Conservation (phyloP, 148 eudicot genomes). For the Amaranthus cruentus region DNA sequence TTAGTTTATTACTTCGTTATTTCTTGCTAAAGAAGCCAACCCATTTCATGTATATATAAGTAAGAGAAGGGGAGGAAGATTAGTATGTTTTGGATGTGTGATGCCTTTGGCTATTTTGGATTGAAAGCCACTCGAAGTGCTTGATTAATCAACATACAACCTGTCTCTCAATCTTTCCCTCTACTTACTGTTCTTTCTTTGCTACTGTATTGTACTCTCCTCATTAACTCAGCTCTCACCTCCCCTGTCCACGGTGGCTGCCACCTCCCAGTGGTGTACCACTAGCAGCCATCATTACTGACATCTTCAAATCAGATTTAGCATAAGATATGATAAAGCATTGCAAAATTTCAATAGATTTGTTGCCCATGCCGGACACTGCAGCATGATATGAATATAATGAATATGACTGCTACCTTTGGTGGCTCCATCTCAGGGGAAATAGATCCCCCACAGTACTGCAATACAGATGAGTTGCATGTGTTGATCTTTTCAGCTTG, state of each 20-base stretch:
- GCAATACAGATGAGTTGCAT: conserved; percentile 80
- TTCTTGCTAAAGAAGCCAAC: too few species aligned
- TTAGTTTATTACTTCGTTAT: too few species aligned
- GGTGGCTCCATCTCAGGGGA: conserved; percentile 99
- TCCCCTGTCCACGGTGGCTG: too few species aligned
- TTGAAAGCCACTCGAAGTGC: not conserved
- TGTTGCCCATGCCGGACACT: not conserved
- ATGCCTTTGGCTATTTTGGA: too few species aligned
- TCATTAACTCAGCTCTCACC: too few species aligned
- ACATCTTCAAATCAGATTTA: not conserved
- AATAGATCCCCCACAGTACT: conserved; percentile 93
- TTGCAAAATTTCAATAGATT: not conserved
- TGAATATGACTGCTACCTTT: conserved; percentile 47
- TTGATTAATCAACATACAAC: not conserved
- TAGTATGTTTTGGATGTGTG: too few species aligned
- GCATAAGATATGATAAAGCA: not conserved
- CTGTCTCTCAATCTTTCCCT: not conserved
- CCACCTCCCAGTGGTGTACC: too few species aligned
- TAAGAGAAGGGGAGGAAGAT: too few species aligned
- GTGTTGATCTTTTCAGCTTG: conserved; percentile 97
- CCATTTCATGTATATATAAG: too few species aligned
- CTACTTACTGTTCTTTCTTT: too few species aligned
- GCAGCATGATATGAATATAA: not conserved
- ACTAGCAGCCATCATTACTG: not conserved
- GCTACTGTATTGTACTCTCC: too few species aligned